Evolutionary conservation across 306 rosid genomes (phyloP), one percentile per base, ranked within the genome.

Genomic region (Vicia sativa): DNA sequence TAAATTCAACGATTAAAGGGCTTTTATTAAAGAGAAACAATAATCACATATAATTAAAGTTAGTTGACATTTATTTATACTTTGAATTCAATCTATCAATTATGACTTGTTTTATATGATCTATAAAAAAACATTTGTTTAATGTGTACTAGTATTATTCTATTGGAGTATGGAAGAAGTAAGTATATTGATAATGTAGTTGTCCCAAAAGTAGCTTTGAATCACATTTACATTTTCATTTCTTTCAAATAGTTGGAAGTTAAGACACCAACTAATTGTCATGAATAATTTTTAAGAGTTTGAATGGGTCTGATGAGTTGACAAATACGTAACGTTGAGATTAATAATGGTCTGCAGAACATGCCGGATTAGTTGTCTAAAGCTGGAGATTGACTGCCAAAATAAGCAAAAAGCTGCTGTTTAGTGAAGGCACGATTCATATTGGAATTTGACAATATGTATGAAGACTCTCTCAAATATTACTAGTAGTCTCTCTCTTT

Each of bases 391-490:
- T 71, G 68, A 71, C 21, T 11, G 9, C 16, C 28, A 12, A 59
- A 68, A 67, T 42, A 23, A 50, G 64, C 11, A 34, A 63, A 58
- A 50, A 35, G 54, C 6, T 70, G 71, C 7, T 35, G 9, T 28
- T 9, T 52, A 57, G 75, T 23, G 19, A 67, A 49, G 55, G 55
- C 31, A 12, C 14, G 43, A 49, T 54, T 42, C 62, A 64, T 14
- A 65, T 53, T 29, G 49, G 79, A 57, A 68, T 42, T 58, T 63
- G 71, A 56, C 65, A 50, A 35, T 13, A 0, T 53, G 31, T 21
- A 52, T 55, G 11, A 56, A 57, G 63, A 29, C 63, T 57, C 21
- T 56, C 11, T 57, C 63, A n/a, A 56, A n/a, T n/a, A n/a, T n/a
- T 42, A 46, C 6, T 46, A 46, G 1, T 15, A 42, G 43, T 9